Evolutionary conservation across 345 rosid genomes (phyloP).

Genomic region (Corchorus olitorius): DNA sequence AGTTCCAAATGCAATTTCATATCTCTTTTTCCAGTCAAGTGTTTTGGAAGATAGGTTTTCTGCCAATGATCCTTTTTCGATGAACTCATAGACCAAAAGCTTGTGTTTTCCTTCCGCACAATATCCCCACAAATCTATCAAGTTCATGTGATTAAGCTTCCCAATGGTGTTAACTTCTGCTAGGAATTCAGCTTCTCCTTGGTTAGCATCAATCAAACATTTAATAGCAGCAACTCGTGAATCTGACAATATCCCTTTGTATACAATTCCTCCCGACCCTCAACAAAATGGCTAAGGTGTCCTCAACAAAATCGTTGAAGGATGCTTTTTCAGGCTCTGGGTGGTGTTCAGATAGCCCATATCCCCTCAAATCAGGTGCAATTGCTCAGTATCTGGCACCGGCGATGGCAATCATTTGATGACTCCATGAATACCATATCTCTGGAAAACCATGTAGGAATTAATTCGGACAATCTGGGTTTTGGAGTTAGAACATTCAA

Average conservation of each 20-base stretch:
- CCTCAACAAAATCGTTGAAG: slow-evolving; percentile 37
- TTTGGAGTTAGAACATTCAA: too few species aligned
- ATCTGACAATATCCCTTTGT: slow-evolving; percentile 28
- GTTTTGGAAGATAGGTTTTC: background rate
- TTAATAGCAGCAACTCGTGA: slow-evolving; percentile 31
- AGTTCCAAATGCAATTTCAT: background rate
- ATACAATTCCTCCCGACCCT: slow-evolving; percentile 35
- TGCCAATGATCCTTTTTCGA: slow-evolving; percentile 14
- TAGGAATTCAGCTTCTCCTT: slow-evolving; percentile 38
- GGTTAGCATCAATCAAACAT: slow-evolving; percentile 23
- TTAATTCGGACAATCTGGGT: too few species aligned
- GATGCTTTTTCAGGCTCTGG: slow-evolving; percentile 33
- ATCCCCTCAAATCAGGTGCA: slow-evolving; percentile 44
- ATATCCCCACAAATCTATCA: slow-evolving; percentile 15
- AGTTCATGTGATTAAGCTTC: slow-evolving; percentile 11
- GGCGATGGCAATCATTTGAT: slow-evolving; percentile 42
- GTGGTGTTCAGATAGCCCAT: slow-evolving; percentile 31
- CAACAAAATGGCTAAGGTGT: slow-evolving; percentile 30
- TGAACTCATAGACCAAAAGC: slow-evolving; percentile 19
- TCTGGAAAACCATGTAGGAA: slow-evolving; percentile 33
- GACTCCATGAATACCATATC: slow-evolving; percentile 45
- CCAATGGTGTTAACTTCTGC: slow-evolving; percentile 38
- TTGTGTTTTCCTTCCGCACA: background rate
- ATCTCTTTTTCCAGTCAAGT: slow-evolving; percentile 11
- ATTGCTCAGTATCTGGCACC: slow-evolving; percentile 38